These are phyloP conservation scores for Epichloe brachyelytri DNA, from an alignment of 2,329 filamentous ascomycete species.

Conservation along the genomic window DNA sequence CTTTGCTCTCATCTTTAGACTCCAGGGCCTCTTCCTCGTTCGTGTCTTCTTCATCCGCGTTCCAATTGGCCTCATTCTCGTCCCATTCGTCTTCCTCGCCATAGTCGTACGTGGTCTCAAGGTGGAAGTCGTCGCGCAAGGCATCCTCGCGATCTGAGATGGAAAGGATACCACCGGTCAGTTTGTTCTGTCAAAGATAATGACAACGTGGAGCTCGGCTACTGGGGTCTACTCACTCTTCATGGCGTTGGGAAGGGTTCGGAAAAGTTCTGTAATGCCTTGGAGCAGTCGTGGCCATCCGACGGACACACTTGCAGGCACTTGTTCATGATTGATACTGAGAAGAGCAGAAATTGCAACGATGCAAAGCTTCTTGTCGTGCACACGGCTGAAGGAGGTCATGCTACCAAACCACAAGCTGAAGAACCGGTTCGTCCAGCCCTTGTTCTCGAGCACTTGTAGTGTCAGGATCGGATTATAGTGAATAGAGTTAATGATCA, in stretches of 20 bases:
- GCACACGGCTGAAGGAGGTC: slow-evolving; percentile 81
- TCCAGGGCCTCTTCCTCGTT: slow-evolving; percentile 53
- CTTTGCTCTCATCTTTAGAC: slow-evolving; percentile 77
- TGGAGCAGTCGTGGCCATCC: slow-evolving; percentile 87
- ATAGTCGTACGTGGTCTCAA: slow-evolving; percentile 50
- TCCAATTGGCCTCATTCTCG: slow-evolving; percentile 73
- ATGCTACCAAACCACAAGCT: slow-evolving; percentile 97
- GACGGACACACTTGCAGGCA: slow-evolving; percentile 84
- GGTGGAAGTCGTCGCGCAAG: slow-evolving; percentile 72
- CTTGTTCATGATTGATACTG: slow-evolving; percentile 63
- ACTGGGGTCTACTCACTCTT: slow-evolving; percentile 51
- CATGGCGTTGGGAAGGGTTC: slow-evolving; percentile 73
- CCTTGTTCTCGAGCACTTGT: slow-evolving; percentile 76
- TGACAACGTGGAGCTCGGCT: neutral
- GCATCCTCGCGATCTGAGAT: slow-evolving; percentile 71
- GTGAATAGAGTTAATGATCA: slow-evolving; percentile 96
- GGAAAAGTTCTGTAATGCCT: slow-evolving; percentile 83
- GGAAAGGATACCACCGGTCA: neutral
- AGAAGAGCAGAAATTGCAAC: slow-evolving; percentile 82
- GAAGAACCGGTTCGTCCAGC: slow-evolving; percentile 98
- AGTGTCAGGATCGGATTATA: slow-evolving; percentile 85
- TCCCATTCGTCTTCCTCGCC: slow-evolving; percentile 71
- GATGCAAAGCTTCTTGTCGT: slow-evolving; percentile 98
- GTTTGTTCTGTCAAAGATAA: neutral
- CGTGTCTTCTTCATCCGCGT: slow-evolving; percentile 58